Evolutionary conservation across 306 rosid genomes (phyloP).

Genomic region (Sicyos baderoa): DNA sequence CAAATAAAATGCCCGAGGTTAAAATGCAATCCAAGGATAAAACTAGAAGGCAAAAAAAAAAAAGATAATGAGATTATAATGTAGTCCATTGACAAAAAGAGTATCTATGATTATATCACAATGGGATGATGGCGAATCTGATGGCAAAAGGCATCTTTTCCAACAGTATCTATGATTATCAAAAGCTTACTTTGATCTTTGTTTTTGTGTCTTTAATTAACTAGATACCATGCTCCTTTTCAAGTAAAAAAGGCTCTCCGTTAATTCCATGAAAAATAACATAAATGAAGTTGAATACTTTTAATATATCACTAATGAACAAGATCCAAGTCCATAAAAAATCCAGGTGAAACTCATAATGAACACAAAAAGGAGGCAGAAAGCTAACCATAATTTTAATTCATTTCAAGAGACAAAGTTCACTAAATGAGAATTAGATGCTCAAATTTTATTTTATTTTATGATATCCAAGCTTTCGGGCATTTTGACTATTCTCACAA

Average conservation of each 20-base stretch:
- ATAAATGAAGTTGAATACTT: background rate
- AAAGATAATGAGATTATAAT: conserved; percentile 23
- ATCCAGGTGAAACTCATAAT: background rate
- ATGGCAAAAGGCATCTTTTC: conserved; percentile 7
- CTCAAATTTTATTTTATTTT: no score
- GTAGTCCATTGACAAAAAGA: conserved; percentile 8
- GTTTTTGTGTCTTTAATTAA: background rate
- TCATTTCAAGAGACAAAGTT: background rate
- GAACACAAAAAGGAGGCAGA: background rate
- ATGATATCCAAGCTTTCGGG: no score
- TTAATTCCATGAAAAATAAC: background rate
- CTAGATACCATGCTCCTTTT: background rate
- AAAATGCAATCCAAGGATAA: conserved; percentile 20
- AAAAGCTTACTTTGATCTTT: background rate
- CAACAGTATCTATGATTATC: background rate
- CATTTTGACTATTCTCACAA: no score
- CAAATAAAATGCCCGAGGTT: no score
- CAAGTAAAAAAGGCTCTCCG: background rate
- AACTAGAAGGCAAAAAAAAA: conserved; percentile 18
- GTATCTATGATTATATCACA: conserved; percentile 6
- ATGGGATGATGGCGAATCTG: background rate
- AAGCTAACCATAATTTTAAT: background rate
- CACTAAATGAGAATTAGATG: conserved; percentile 1
- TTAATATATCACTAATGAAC: background rate
- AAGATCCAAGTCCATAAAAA: background rate